phyloP scores from a whole-genome alignment of 495 filamentous ascomycete genomes.

The Neurospora sp. region DNA sequence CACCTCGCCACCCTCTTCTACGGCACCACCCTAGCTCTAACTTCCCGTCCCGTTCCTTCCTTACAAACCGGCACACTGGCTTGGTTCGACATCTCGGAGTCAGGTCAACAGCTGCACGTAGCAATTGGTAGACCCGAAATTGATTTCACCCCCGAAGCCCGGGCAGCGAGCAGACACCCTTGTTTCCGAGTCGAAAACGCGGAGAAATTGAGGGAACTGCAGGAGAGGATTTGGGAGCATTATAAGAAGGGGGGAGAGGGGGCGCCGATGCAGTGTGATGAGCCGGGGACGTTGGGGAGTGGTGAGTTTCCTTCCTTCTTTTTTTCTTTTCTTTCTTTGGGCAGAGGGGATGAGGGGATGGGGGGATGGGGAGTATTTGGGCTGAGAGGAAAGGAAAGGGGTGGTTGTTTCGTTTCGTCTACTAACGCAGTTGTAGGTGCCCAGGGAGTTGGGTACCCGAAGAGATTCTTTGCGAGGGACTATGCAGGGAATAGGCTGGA shows the following conservation, averaged over 20 bases:
- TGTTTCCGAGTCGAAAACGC: constrained; percentile 43
- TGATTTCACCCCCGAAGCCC: constrained; percentile 29
- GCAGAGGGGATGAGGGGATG: background rate
- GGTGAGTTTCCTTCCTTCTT: constrained; percentile 27
- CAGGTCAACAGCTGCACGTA: constrained; percentile 53
- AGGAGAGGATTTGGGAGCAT: constrained; percentile 45
- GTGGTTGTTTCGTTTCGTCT: background rate
- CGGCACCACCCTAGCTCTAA: constrained; percentile 42
- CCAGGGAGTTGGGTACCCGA: constrained; percentile 48
- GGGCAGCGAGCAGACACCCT: constrained; percentile 38
- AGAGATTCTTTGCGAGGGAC: constrained; percentile 53
- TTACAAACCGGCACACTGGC: constrained; percentile 39
- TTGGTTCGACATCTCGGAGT: constrained; percentile 51
- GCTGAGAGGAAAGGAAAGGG: background rate
- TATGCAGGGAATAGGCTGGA: constrained; percentile 54
- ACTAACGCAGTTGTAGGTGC: constrained; percentile 24
- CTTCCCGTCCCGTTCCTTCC: constrained; percentile 38
- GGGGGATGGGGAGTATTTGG: background rate
- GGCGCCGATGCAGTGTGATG: constrained; percentile 44
- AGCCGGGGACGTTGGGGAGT: constrained; percentile 41
- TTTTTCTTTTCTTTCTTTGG: background rate
- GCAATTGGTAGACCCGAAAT: constrained; percentile 27
- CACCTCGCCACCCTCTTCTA: constrained; percentile 47
- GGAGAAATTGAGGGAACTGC: constrained; percentile 38
- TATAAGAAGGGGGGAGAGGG: constrained; percentile 35